phyloP scores from a whole-genome alignment of 2,329 filamentous ascomycete genomes.

The Aspergillus hiratsukae region DNA sequence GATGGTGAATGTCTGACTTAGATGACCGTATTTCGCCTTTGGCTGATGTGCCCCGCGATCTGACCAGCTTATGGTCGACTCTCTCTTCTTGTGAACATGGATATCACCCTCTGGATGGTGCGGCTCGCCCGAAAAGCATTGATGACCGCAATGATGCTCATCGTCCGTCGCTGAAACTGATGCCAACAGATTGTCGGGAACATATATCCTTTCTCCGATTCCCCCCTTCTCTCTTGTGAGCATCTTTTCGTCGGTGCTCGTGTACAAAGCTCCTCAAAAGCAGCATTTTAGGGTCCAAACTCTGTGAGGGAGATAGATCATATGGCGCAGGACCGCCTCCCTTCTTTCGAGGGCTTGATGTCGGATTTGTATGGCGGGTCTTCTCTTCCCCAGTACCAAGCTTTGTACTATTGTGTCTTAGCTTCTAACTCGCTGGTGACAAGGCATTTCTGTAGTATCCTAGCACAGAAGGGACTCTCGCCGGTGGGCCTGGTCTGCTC shows the following conservation, averaged over 20 bases:
- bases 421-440: too few relatives aligned
- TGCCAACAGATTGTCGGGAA: not conserved
- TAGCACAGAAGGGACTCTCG: too few relatives aligned
- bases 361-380: not conserved
- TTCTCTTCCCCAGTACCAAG: not conserved
- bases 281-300: not conserved
- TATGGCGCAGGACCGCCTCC: not conserved
- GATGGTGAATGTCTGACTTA: not conserved
- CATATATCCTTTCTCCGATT: not conserved
- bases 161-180: not conserved
- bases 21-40: not conserved
- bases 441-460: too few relatives aligned
- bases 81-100: slow-evolving; percentile 1
- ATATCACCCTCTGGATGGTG: slow-evolving; percentile 1
- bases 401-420: not conserved
- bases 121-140: not conserved
- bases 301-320: not conserved
- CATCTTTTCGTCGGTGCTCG: not conserved
- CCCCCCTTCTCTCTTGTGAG: not conserved
- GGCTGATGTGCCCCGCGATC: not conserved
- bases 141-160: not conserved
- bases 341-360: not conserved
- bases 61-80: not conserved
- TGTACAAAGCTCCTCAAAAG: not conserved
- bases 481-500: too few relatives aligned